phyloP scores from a whole-genome alignment of 352 stramenopile species.

The Phytophthora multivora region DNA sequence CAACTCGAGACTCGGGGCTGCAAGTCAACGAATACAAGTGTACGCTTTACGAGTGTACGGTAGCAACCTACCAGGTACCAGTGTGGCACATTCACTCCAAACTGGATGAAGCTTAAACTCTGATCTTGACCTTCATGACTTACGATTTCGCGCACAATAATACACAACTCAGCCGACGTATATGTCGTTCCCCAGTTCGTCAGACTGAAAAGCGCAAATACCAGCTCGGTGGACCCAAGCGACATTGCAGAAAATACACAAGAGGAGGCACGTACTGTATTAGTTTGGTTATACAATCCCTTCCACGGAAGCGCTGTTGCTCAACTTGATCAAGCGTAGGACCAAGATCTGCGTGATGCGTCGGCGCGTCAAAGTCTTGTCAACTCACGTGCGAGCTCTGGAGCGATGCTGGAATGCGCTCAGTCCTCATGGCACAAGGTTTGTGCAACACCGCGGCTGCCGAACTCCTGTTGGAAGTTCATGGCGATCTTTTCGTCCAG shows the following conservation, averaged over 20 bases:
- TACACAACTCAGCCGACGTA: conserved; percentile 2
- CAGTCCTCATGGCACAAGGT: conserved; percentile 46
- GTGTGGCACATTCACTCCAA: too few species aligned
- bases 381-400: conserved; percentile 9
- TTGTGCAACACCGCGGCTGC: conserved; percentile 35
- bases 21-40: background rate
- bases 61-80: background rate
- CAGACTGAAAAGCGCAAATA: conserved; percentile 6
- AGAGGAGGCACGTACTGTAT: conserved; percentile 14
- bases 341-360: conserved; percentile 5
- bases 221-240: conserved; percentile 1
- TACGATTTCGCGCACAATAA: too few species aligned
- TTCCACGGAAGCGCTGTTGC: background rate
- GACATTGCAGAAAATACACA: conserved; percentile 9
- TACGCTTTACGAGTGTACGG: background rate
- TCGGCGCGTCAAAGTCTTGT: conserved; percentile 17
- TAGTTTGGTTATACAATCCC: conserved; percentile 7
- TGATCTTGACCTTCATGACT: too few species aligned
- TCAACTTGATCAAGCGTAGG: background rate
- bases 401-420: conserved; percentile 16
- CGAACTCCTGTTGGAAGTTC: conserved; percentile 58
- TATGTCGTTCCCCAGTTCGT: conserved; percentile 1
- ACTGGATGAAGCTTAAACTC: too few species aligned
- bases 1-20: too few species aligned
- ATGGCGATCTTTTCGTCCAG: conserved; percentile 81